These are phyloP conservation scores for Apiotrichum brassicae DNA, from an alignment of 1,284 basidiomycete species.

Conservation along the genomic window DNA sequence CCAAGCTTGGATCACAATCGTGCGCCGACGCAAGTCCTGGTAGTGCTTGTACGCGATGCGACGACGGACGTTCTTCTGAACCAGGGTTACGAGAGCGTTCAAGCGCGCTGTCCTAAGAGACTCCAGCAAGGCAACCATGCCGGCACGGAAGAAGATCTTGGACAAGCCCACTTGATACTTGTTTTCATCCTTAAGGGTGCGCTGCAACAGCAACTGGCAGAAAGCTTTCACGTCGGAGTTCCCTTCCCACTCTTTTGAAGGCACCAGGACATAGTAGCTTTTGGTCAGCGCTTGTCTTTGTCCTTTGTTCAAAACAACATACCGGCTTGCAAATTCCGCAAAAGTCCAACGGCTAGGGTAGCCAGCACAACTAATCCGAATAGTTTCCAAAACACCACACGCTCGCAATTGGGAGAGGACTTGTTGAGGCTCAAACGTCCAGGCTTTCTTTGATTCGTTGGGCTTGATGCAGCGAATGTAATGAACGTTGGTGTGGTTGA, in stretches of 20 bases:
- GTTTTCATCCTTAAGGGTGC: conserved; percentile 83
- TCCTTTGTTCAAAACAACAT: conserved; percentile 26
- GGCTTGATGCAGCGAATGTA: conserved; percentile 99
- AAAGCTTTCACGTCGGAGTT: conserved; percentile 70
- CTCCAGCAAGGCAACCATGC: conserved; percentile 97
- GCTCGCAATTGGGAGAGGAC: conserved; percentile 92
- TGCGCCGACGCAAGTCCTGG: conserved; percentile 60
- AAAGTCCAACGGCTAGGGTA: conserved; percentile 99
- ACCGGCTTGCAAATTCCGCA: conserved; percentile 98
- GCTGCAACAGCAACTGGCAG: conserved; percentile 78
- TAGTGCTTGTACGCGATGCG: conserved; percentile 79
- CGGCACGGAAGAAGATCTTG: conserved; percentile 99
- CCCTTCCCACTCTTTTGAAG: conserved; percentile 70
- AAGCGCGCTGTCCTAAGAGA: conserved; percentile 79
- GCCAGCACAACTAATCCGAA: conserved; percentile 96
- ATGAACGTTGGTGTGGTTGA: conserved; percentile 95
- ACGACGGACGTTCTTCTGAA: conserved; percentile 94
- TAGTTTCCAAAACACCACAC: conserved; percentile 98
- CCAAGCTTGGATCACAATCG: conserved; percentile 87
- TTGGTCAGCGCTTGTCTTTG: neutral
- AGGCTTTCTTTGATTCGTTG: conserved; percentile 91
- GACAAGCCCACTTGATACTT: conserved; percentile 96
- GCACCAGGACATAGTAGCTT: conserved; percentile 94
- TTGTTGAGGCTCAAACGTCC: conserved; percentile 95
- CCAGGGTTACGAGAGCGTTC: conserved; percentile 83